Percentiles rank a stretch among this genome's conserved stretches.
Conservation (phyloP, 345 rosid species). For the Brassica carinata region DNA sequence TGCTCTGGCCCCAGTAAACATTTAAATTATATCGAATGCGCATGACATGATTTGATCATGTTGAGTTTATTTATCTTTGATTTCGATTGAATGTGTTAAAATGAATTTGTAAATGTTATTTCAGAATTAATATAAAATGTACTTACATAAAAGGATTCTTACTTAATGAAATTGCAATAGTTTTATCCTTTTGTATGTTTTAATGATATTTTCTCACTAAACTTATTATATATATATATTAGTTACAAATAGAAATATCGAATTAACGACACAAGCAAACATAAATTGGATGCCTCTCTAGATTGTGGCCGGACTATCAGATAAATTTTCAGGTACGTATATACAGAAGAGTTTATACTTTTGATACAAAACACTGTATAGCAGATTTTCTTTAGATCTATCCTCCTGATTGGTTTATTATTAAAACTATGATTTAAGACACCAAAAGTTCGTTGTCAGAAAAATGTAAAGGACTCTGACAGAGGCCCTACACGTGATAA, state of each 20-base stretch:
- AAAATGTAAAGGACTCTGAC: constrained; percentile 13
- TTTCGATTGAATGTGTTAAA: background rate
- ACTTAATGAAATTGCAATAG: background rate
- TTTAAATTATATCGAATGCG: no score
- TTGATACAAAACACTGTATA: background rate
- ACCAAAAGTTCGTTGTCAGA: constrained; percentile 32
- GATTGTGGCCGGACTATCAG: background rate
- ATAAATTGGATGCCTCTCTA: background rate
- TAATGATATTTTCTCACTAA: background rate
- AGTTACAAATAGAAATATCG: background rate
- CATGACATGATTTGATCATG: background rate
- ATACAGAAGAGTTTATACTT: background rate
- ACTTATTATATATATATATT: background rate
- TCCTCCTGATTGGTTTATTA: constrained; percentile 32
- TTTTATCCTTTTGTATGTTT: background rate
- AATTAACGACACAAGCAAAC: background rate
- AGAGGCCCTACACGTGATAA: background rate
- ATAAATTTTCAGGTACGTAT: background rate
- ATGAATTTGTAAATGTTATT: background rate
- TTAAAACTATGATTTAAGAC: constrained; percentile 36
- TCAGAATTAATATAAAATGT: background rate
- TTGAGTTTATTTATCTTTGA: background rate
- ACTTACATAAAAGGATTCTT: background rate
- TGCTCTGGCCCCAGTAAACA: background rate
- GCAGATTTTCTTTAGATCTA: constrained; percentile 39